Conservation (phyloP, 139 green algal species). For the Micractinium sp. region DNA sequence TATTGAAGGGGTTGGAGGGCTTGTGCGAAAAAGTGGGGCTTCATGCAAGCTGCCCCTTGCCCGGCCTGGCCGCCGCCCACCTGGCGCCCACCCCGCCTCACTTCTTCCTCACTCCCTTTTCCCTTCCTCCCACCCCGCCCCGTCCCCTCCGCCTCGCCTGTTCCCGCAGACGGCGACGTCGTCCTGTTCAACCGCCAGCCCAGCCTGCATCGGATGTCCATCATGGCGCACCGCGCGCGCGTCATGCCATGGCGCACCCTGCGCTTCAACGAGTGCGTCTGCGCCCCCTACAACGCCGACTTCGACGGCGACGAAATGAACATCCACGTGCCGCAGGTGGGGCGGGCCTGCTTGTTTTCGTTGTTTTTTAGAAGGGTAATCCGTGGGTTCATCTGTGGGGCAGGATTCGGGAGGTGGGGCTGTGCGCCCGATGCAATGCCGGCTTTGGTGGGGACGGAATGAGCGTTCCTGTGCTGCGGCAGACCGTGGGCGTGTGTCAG, state of each 20-base stretch:
- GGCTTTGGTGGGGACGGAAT: neutral
- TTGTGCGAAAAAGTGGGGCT: too few species aligned
- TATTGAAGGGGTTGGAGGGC: too few species aligned
- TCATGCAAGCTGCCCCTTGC: neutral
- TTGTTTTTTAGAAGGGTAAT: neutral
- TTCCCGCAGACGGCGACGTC: conserved; percentile 84
- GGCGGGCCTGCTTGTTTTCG: neutral
- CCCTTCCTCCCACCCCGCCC: conserved; percentile 12
- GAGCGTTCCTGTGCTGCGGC: too few species aligned
- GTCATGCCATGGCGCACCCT: conserved; percentile 93
- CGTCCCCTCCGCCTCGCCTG: too few species aligned
- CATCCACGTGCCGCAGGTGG: conserved; percentile 91
- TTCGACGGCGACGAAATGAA: conserved; percentile 99
- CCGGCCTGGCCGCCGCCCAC: too few species aligned
- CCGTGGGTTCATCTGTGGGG: neutral
- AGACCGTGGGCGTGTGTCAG: too few species aligned
- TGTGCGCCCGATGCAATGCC: neutral
- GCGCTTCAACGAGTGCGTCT: conserved; percentile 97
- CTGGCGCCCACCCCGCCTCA: neutral
- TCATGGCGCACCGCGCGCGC: conserved; percentile 94
- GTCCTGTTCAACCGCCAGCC: conserved; percentile 99
- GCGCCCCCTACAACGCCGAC: conserved; percentile 98
- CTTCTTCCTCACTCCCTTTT: neutral
- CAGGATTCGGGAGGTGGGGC: neutral
- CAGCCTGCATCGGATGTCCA: conserved; percentile 95